These are phyloP conservation scores for Gleditsia sinensis DNA, from an alignment of 306 rosid species.

Conservation along the genomic window DNA sequence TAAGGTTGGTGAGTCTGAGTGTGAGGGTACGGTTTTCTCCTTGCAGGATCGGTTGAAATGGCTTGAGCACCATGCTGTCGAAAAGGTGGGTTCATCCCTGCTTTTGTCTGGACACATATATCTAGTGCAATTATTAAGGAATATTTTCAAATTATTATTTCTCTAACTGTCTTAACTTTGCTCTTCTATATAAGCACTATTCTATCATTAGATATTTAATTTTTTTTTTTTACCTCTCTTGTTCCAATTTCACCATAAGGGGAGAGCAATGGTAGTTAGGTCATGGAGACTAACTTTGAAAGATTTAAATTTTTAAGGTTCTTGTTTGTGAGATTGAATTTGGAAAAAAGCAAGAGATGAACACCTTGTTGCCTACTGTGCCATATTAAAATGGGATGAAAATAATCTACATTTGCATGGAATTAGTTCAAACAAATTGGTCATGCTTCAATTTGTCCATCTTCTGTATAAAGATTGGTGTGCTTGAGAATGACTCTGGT, in stretches of 20 bases:
- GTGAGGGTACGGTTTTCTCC: conserved; percentile 48
- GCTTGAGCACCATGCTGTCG: conserved; percentile 62
- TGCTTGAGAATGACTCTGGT: not conserved
- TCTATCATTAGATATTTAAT: not conserved
- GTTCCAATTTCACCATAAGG: conserved; percentile 4
- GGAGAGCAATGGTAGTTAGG: conserved; percentile 14
- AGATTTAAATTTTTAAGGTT: not conserved
- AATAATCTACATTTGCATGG: conserved; percentile 17
- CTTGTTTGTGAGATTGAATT: not conserved
- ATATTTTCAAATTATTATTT: not conserved
- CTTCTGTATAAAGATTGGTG: not conserved
- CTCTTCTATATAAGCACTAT: not conserved
- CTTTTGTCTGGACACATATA: not conserved
- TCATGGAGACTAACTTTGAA: not conserved
- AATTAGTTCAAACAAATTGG: not conserved
- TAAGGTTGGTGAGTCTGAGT: conserved; percentile 59
- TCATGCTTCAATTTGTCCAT: not conserved
- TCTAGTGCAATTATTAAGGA: not conserved
- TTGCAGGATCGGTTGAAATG: conserved; percentile 58
- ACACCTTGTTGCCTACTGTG: conserved; percentile 9
- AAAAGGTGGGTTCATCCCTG: conserved; percentile 51
- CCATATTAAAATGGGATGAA: conserved; percentile 20
- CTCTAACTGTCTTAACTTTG: conserved; percentile 6
- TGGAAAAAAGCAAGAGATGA: conserved; percentile 7
- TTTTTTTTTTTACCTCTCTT: not conserved